Evolutionary conservation across 805 yeast species (phyloP).

Genomic region (Wickerhamomyces kurtzmanii): DNA sequence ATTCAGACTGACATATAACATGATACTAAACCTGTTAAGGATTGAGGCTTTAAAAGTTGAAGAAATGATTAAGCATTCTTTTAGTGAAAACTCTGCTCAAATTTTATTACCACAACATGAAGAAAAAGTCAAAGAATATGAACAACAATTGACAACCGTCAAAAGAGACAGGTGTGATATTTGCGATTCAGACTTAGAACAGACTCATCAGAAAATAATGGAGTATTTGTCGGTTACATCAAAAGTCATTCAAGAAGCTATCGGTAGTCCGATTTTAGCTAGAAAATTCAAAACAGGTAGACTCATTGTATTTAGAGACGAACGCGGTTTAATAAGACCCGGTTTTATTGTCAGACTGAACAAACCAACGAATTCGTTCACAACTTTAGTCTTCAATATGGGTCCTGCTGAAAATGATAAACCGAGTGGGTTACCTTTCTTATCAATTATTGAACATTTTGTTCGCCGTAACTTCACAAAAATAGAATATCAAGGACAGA

Average conservation of each 20-base stretch:
- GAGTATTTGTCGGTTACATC: conserved; percentile 35
- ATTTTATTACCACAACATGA: conserved; percentile 81
- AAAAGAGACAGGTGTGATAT: conserved; percentile 21
- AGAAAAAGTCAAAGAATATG: conserved; percentile 44
- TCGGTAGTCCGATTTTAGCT: conserved; percentile 36
- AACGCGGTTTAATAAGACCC: conserved; percentile 24
- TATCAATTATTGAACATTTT: conserved; percentile 19
- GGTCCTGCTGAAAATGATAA: conserved; percentile 21
- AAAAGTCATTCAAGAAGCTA: conserved; percentile 36
- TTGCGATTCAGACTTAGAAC: conserved; percentile 31
- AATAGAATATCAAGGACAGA: conserved; percentile 18
- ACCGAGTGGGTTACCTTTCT: conserved; percentile 24
- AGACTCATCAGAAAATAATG: conserved; percentile 31
- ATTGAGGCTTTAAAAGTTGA: conserved; percentile 95
- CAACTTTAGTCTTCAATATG: conserved; percentile 35
- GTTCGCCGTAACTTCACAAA: conserved; percentile 14
- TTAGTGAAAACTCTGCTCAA: conserved; percentile 85
- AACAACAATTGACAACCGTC: conserved; percentile 31
- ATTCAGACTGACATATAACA: conserved; percentile 88
- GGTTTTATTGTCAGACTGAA: conserved; percentile 45
- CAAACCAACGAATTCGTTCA: conserved; percentile 13
- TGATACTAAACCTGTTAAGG: conserved; percentile 85
- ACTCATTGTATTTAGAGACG: conserved; percentile 47
- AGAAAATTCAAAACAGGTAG: conserved; percentile 43
- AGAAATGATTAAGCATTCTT: conserved; percentile 95